Percentiles rank a stretch among this genome's conserved stretches.
These are phyloP conservation scores for Psidium friedrichsthalianum DNA, from an alignment of 345 rosid species.

Conservation along the genomic window DNA sequence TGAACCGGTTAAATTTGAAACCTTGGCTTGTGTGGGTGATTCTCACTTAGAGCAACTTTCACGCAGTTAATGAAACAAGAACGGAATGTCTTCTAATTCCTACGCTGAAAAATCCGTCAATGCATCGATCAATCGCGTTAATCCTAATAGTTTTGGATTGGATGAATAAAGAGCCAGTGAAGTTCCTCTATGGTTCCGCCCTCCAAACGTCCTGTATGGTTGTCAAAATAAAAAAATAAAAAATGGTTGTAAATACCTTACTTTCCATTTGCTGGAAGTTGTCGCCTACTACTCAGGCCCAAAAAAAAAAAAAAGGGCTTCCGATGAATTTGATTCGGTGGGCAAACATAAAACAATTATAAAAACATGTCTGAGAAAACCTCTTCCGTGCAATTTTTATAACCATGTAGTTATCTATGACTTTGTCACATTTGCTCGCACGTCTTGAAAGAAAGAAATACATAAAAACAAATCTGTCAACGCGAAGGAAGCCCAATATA, in stretches of 20 bases:
- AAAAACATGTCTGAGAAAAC: background rate
- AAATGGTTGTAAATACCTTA: background rate
- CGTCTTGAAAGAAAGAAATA: constrained; percentile 27
- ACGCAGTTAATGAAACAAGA: background rate
- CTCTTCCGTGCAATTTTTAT: background rate
- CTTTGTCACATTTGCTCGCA: constrained; percentile 45
- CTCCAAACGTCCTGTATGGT: background rate
- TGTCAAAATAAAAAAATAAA: background rate
- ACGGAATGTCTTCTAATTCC: background rate
- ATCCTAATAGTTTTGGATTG: background rate
- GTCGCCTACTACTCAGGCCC: background rate
- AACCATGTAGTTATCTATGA: constrained; percentile 1
- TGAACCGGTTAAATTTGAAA: background rate
- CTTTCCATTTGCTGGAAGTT: background rate
- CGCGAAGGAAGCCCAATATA: background rate
- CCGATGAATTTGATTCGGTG: background rate
- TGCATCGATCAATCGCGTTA: background rate
- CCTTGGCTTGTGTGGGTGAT: background rate
- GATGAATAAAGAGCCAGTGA: background rate
- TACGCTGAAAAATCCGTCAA: background rate
- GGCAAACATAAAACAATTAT: background rate
- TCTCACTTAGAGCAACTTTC: background rate
- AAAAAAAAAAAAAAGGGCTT: background rate
- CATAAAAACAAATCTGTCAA: constrained; percentile 1
- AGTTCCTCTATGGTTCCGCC: background rate